These are phyloP conservation scores for Endocladia muricata DNA, from an alignment of 31 red algal species.

Conservation along the genomic window DNA sequence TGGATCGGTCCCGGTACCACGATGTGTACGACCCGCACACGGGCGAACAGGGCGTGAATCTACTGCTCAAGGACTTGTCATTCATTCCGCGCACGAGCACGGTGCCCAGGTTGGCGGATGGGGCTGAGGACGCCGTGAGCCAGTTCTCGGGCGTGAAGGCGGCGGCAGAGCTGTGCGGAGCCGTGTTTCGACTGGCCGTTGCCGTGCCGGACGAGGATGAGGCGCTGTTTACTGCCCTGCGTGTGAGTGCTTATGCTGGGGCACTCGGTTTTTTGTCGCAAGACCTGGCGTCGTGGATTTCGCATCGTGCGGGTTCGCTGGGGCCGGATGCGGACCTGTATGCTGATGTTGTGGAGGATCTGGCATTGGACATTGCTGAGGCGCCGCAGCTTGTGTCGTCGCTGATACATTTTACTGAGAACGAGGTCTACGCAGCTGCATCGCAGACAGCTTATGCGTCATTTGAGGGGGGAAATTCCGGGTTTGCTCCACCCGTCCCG, in stretches of 20 bases:
- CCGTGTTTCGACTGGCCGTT: constrained; percentile 70
- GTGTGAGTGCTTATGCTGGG: constrained; percentile 56
- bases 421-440: constrained; percentile 60
- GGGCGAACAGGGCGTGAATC: constrained; percentile 65
- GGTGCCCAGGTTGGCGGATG: constrained; percentile 36
- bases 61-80: constrained; percentile 48
- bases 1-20: constrained; percentile 85
- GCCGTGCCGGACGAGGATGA: constrained; percentile 73
- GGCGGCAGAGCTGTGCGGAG: constrained; percentile 59
- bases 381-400: constrained; percentile 52
- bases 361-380: constrained; percentile 73
- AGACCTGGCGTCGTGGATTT: constrained; percentile 62
- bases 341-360: constrained; percentile 80
- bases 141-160: constrained; percentile 41
- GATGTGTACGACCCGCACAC: constrained; percentile 76
- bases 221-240: constrained; percentile 48
- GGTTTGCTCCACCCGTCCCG: too few relatives aligned
- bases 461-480: neutral
- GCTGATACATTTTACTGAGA: constrained; percentile 48
- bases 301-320: constrained; percentile 45
- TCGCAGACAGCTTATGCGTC: constrained; percentile 53
- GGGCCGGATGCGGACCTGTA: constrained; percentile 72
- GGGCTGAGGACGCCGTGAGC: constrained; percentile 45
- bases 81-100: constrained; percentile 56
- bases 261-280: constrained; percentile 54